Evolutionary conservation across 2,329 filamentous ascomycete genomes (phyloP).

Genomic region (Fusarium sterilihyphosum): DNA sequence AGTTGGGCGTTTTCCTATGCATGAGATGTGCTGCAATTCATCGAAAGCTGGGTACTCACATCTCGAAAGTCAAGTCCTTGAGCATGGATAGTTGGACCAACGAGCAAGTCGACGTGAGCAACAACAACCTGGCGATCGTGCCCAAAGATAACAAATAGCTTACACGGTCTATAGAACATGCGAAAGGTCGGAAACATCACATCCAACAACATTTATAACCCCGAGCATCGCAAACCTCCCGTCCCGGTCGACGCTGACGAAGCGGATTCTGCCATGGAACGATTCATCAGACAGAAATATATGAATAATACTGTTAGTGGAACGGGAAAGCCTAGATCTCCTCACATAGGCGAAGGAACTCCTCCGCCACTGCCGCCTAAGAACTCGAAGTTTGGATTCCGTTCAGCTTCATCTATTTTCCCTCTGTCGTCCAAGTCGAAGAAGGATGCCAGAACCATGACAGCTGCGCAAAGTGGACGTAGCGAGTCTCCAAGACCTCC

Average conservation of each 20-base stretch:
- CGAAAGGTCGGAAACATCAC: conserved; percentile 86
- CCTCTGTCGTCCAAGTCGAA: conserved; percentile 70
- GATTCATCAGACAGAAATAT: conserved; percentile 95
- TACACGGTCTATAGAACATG: conserved; percentile 76
- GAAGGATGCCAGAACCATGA: conserved; percentile 57
- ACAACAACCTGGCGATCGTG: not conserved
- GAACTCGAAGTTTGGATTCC: conserved; percentile 68
- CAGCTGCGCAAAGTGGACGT: conserved; percentile 41
- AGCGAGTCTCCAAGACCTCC: conserved; percentile 53
- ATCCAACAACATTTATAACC: conserved; percentile 91
- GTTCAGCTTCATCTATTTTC: conserved; percentile 73
- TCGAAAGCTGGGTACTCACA: conserved; percentile 95
- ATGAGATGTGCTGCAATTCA: conserved; percentile 97
- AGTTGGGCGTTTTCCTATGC: conserved; percentile 96
- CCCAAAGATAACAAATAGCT: conserved; percentile 10
- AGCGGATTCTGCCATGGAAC: conserved; percentile 92
- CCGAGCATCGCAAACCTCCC: conserved; percentile 81
- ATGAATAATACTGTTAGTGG: conserved; percentile 63
- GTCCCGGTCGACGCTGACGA: conserved; percentile 93
- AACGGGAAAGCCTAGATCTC: conserved; percentile 48
- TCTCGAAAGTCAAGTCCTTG: conserved; percentile 98
- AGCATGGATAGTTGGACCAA: conserved; percentile 98
- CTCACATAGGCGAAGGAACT: conserved; percentile 63
- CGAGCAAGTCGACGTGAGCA: conserved; percentile 91
- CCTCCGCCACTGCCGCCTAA: conserved; percentile 71